These are phyloP conservation scores for Elongisporangium anandrum DNA, from an alignment of 352 stramenopile species.

Conservation along the genomic window DNA sequence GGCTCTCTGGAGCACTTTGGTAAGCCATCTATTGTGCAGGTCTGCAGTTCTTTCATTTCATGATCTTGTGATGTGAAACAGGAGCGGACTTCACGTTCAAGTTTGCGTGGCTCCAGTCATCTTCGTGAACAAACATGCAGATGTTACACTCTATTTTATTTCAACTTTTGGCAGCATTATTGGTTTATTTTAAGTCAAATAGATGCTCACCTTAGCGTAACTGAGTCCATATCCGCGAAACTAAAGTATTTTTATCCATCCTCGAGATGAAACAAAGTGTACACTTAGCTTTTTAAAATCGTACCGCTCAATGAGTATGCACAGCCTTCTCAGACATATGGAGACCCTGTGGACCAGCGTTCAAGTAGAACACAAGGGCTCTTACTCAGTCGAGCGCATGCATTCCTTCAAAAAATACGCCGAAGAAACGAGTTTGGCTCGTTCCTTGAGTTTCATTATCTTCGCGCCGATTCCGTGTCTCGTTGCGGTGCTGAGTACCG, in stretches of 20 bases:
- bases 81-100: slow-evolving; percentile 25
- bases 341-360: slow-evolving; percentile 6
- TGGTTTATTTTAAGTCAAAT: too few relatives aligned
- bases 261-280: too few relatives aligned
- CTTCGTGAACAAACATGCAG: too few relatives aligned
- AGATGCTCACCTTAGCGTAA: too few relatives aligned
- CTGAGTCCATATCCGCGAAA: too few relatives aligned
- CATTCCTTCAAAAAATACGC: slow-evolving; percentile 7
- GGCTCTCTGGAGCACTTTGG: slow-evolving; percentile 23
- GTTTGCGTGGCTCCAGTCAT: slow-evolving; percentile 19
- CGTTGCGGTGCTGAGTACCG: slow-evolving; percentile 20
- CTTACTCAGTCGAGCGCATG: slow-evolving; percentile 28
- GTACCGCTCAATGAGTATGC: too few relatives aligned
- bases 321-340: too few relatives aligned
- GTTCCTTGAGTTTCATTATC: slow-evolving; percentile 8
- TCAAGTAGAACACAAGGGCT: slow-evolving; percentile 31
- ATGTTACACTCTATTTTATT: too few relatives aligned
- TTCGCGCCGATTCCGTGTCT: slow-evolving; percentile 30
- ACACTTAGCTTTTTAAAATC: too few relatives aligned
- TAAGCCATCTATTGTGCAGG: slow-evolving; percentile 3
- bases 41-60: too few relatives aligned
- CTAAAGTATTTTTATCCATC: too few relatives aligned
- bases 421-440: background rate
- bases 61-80: background rate
- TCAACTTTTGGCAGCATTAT: too few relatives aligned